Evolutionary conservation across 1,139 yeast genomes (phyloP), one percentile per base, ranked within the genome.

Genomic region (Wickerhamiella infanticola): DNA sequence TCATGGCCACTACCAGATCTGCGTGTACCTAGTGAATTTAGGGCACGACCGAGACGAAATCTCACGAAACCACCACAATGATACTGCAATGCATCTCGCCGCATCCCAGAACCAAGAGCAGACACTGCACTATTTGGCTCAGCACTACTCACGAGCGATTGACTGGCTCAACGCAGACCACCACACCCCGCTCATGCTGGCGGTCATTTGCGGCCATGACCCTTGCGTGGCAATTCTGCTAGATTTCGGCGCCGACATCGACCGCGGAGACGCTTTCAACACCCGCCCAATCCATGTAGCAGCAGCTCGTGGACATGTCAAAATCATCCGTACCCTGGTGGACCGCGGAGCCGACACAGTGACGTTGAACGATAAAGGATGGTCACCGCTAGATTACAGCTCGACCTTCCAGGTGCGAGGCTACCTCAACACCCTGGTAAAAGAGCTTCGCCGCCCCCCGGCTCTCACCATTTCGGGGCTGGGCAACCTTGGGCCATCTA

Each of bases 281-380:
- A 81, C 84, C 58, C 78, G 90, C 9, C 78, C 93, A 4, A 63
- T 88, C 31, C 97, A 88, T 60, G 63, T 81, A 24, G 85, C 94
- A 6, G 77, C 86, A 55, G 84, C 84, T 50, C 78, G 73, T 57
- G 95, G 94, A 3, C 75, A 77, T 51, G 58, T 74, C 26, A 75
- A 75, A 43, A 81, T 93, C 48, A 64, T 83, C 45, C 72, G 76
- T 49, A 68, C 77, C 25, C 63, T 88, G 36, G 60, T 82, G 1
- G 69, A 68, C 39, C 70, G 74, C 38, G 65, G 70, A 31, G 76
- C 77, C 1, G 70, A 73, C 47, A 67, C 69, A 35, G 65, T 67
- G 18, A 61, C 72, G 23, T 65, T 69, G 41, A 86, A 86, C 59
- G 62, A 63, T 5, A 70, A 71, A 36, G 86, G 86, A 2, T 81